Base-by-base conservation (phyloP, 352 stramenopile species). In the Phytophthora nicotianae region DNA sequence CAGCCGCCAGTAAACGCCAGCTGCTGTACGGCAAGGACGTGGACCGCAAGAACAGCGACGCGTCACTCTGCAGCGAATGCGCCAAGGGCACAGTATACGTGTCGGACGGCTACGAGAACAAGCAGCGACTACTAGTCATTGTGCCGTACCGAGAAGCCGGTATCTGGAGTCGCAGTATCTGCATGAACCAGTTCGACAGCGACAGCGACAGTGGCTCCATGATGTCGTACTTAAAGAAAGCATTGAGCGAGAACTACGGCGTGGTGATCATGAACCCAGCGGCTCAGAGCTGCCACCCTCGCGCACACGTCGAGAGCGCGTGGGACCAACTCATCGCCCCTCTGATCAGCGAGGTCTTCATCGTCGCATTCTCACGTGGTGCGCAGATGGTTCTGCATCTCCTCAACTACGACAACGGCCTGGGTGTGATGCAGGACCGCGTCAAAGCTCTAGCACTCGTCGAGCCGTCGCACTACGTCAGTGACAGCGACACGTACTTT, bases 151-250 rank as follows among this genome's bases (percentile, higher is more conserved):
- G 85, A 37, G 84, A 95, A 51, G 84, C 86, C 35, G 84, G 86
- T n/a, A 89, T 95, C 48, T 95, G 86, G 86, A 90, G 77, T 41
- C 72, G 86, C 24, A 93, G 83, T 35, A 95, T 95, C 65, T 90
- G 79, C 69, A 89, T 93, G 77, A 77, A 86, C 55, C 77, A 89
- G 46, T 72, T 75, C 21, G 71, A 77, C 45, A 72, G 72, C 41
- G 70, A 62, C 46, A 79, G 88, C 48, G 78, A 86, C 33, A 88
- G 71, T 41, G 86, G 86, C 37, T 89, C 81, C 1, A 95, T 95
- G 86, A 51, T 93, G 52, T 68, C 75, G 24, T 95, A 95, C 50
- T 62, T 95, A 1, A 81, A 81, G 48, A 95, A 95, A 55, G 86
- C 86, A 17, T 50, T 93, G 29, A 60, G 68, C n/a, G 86, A 95